Conservation (phyloP, 495 filamentous ascomycete species). For the Hypoxylon crocopeplum region DNA sequence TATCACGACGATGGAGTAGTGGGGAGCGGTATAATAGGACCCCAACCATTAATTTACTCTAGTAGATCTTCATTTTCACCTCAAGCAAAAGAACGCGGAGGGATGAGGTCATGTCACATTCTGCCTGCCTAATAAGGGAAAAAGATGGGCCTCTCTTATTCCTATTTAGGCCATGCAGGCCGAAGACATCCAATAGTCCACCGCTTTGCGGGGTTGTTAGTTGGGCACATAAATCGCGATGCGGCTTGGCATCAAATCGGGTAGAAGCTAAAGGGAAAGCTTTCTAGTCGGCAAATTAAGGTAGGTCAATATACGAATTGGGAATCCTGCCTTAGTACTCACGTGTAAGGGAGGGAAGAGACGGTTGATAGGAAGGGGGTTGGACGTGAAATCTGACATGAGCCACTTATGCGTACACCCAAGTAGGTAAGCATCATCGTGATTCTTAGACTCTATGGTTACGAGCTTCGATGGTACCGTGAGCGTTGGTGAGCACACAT, state of each 20-base stretch:
- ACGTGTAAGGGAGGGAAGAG: too few species aligned
- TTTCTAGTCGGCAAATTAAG: too few species aligned
- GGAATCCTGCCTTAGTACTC: too few species aligned
- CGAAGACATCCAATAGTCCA: conserved; percentile 28
- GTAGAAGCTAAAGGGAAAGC: too few species aligned
- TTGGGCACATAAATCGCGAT: conserved; percentile 14
- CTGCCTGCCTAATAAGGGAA: conserved; percentile 29
- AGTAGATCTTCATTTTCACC: conserved; percentile 34
- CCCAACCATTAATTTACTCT: conserved; percentile 30
- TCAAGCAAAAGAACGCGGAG: background rate
- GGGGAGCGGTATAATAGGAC: conserved; percentile 20
- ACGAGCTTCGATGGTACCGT: background rate
- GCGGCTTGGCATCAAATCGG: conserved; percentile 3
- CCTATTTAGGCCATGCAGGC: conserved; percentile 19
- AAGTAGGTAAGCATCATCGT: background rate
- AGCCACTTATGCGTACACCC: too few species aligned
- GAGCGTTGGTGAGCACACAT: conserved; percentile 5
- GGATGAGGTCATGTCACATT: conserved; percentile 24
- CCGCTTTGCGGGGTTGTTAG: conserved; percentile 6
- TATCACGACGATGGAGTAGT: conserved; percentile 20
- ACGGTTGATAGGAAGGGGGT: too few species aligned
- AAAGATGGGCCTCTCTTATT: conserved; percentile 13
- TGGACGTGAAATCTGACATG: too few species aligned
- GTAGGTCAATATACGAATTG: too few species aligned
- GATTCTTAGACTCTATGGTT: conserved; percentile 10